Evolutionary conservation across 1,139 yeast species (phyloP).

Genomic region (Blastobotrys proliferans): DNA sequence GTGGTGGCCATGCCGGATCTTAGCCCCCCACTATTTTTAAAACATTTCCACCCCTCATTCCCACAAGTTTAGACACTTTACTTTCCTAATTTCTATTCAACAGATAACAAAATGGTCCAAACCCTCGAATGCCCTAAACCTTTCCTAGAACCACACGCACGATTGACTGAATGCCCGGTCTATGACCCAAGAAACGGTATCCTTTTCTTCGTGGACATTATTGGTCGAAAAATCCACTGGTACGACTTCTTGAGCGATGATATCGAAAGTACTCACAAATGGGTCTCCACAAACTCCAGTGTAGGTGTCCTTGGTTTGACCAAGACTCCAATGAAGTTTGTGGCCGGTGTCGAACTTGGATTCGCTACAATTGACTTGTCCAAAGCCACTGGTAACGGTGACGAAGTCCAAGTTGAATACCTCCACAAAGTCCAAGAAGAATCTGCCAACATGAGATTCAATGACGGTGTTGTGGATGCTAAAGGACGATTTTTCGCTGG

Average conservation of each 20-base stretch:
- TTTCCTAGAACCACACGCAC: constrained; percentile 25
- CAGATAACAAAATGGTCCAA: constrained; percentile 8
- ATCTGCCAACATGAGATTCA: constrained; percentile 26
- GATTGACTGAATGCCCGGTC: constrained; percentile 35
- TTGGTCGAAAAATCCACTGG: constrained; percentile 29
- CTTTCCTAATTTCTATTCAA: too few relatives aligned
- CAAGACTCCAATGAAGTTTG: constrained; percentile 26
- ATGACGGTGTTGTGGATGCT: constrained; percentile 37
- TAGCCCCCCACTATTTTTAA: too few relatives aligned
- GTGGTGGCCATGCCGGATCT: too few relatives aligned
- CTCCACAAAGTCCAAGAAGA: constrained; percentile 18
- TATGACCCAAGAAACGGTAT: constrained; percentile 30
- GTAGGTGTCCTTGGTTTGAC: constrained; percentile 35
- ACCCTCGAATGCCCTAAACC: constrained; percentile 16
- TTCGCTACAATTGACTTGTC: constrained; percentile 29
- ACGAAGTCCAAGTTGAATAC: constrained; percentile 18
- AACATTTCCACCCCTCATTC: too few relatives aligned
- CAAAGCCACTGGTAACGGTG: constrained; percentile 22
- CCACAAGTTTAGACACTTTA: too few relatives aligned
- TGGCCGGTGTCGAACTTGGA: constrained; percentile 32
- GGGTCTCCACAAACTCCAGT: constrained; percentile 22
- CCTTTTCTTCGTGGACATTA: constrained; percentile 34
- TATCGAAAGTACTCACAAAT: constrained; percentile 21
- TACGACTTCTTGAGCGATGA: constrained; percentile 22
- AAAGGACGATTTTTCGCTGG: constrained; percentile 35